phyloP scores from a whole-genome alignment of 352 stramenopile genomes.

The Phytophthora sp. region DNA sequence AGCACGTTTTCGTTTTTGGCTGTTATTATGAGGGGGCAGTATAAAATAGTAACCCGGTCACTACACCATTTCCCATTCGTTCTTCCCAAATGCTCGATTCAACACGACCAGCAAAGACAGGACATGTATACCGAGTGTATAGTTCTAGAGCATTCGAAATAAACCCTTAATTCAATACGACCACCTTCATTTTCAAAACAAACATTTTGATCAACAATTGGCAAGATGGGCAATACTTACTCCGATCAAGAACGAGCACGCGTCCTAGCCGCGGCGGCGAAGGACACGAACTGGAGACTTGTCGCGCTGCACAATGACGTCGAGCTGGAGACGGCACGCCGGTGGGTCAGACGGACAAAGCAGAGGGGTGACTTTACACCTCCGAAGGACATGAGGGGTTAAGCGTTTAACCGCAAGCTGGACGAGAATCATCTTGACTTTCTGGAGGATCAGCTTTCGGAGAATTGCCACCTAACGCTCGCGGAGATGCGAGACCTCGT shows the following conservation, averaged over 20 bases:
- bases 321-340: background rate
- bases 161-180: background rate
- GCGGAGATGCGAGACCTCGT: background rate
- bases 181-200: background rate
- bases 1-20: no score
- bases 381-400: background rate
- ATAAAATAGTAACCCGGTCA: no score
- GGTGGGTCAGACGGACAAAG: background rate
- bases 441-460: background rate
- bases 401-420: background rate
- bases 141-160: background rate
- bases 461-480: background rate
- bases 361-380: background rate
- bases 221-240: background rate
- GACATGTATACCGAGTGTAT: background rate
- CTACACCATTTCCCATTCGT: no score
- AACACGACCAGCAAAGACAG: no score
- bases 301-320: background rate
- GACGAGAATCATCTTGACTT: background rate
- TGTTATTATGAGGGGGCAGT: no score
- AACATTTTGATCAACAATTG: background rate
- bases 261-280: background rate
- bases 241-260: background rate
- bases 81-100: no score
- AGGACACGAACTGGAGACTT: background rate